Evolutionary conservation across 2,329 filamentous ascomycete genomes (phyloP), one percentile per base, ranked within the genome.

Genomic region (Tolypocladium capitatum): DNA sequence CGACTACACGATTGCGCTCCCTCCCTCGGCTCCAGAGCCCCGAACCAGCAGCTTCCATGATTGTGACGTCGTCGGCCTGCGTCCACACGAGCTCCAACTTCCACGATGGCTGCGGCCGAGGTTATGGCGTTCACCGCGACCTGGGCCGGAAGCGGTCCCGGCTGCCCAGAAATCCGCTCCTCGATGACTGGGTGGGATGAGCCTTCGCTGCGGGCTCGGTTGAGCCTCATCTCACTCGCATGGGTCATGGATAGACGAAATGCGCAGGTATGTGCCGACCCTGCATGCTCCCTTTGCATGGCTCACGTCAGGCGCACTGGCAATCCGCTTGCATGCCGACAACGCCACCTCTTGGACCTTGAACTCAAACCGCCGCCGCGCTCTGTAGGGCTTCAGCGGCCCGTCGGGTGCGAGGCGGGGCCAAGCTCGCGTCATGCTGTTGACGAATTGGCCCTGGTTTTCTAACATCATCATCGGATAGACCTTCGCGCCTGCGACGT

Each of bases 101-200:
- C 63, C 71, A 74, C 58, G 62, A 79, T 79, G 75, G 74, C 75
- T 63, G 64, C 72, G 62, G 68, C 68, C 66, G 66, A 68, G 56
- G 66, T 75, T 65, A 59, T 70, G 63, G 60, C 62, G 53, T 65
- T 63, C 55, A 66, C 60, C 63, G 66, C 61, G 60, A 62, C 58
- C 63, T 69, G 63, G 66, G 63, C 59, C 64, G 64, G 57, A 67
- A 65, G 58, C 61, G 62, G 51, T 56, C 63, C 58, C 67, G 65
- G 63, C 53, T 68, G 55, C 58, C 56, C 55, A 57, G 58, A 60
- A 53, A 61, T 52, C 57, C 62, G 43, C 52, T 57, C 50, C 60
- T 63, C 55, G 59, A 63, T 57, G 59, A 65, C 45, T 54, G 46
- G 42, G 31, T 55, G 51, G 53, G 47, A 53, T 51, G 46, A 50